These are phyloP conservation scores for Aureoboletus auriporus DNA, from an alignment of 768 basidiomycete genomes.

Conservation along the genomic window DNA sequence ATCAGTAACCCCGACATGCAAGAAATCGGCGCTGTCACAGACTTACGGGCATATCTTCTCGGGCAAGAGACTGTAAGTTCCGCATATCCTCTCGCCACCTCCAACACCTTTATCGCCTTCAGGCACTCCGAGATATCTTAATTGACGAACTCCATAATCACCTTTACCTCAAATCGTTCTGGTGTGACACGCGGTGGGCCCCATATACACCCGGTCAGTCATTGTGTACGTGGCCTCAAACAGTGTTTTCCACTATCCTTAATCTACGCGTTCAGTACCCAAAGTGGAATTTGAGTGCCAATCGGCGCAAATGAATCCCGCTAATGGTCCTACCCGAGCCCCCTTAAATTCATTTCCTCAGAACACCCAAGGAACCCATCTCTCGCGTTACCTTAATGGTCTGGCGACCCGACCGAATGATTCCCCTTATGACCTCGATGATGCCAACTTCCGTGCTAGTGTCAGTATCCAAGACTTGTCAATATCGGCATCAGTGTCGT, in stretches of 20 bases:
- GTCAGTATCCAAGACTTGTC: constrained; percentile 19
- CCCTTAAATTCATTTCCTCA: constrained; percentile 37
- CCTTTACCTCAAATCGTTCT: constrained; percentile 95
- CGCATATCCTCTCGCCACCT: background rate
- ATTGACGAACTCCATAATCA: constrained; percentile 95
- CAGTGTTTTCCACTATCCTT: constrained; percentile 2
- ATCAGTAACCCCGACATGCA: constrained; percentile 91
- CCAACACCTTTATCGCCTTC: constrained; percentile 9
- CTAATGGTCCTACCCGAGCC: constrained; percentile 19
- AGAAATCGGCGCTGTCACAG: constrained; percentile 92
- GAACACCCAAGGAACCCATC: constrained; percentile 41
- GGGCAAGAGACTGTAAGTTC: constrained; percentile 79
- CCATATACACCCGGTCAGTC: constrained; percentile 79
- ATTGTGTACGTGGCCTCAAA: constrained; percentile 47
- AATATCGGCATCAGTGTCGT: constrained; percentile 20
- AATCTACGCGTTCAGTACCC: constrained; percentile 44
- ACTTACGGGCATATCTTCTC: constrained; percentile 78
- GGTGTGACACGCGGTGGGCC: constrained; percentile 92
- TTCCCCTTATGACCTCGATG: constrained; percentile 62
- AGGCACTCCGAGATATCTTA: constrained; percentile 91
- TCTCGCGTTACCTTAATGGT: constrained; percentile 60
- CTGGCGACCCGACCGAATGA: constrained; percentile 75
- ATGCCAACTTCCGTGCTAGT: constrained; percentile 29
- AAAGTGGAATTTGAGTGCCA: constrained; percentile 64
- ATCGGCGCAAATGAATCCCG: constrained; percentile 17